phyloP scores from a whole-genome alignment of 768 basidiomycete genomes.

The Jaapia argillacea region DNA sequence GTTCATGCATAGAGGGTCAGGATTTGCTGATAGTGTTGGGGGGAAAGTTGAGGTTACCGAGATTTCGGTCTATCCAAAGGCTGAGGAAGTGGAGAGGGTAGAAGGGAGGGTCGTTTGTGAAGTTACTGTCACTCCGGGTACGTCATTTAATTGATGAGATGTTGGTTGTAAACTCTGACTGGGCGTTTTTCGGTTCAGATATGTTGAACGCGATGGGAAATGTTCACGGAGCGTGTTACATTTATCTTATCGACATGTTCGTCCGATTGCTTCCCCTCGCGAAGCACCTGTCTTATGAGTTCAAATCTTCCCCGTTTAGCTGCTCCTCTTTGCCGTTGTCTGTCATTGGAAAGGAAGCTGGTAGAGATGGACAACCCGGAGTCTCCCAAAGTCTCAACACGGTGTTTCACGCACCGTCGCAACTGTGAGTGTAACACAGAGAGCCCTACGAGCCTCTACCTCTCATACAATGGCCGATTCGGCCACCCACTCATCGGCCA shows the following conservation, averaged over 20 bases:
- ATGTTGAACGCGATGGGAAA: constrained; percentile 14
- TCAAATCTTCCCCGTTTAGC: constrained; percentile 1
- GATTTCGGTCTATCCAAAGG: constrained; percentile 30
- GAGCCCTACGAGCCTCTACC: too few species aligned
- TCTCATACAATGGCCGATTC: too few species aligned
- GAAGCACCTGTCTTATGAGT: background rate
- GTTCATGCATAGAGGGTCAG: constrained; percentile 3
- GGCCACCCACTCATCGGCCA: too few species aligned
- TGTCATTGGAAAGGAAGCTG: constrained; percentile 1
- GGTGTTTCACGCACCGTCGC: constrained; percentile 14
- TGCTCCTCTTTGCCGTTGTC: constrained; percentile 11
- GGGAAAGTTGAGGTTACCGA: constrained; percentile 26
- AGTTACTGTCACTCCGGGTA: constrained; percentile 33
- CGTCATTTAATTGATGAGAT: too few species aligned
- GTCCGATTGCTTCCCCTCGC: background rate
- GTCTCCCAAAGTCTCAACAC: constrained; percentile 12
- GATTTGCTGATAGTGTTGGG: constrained; percentile 5
- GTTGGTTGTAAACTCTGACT: too few species aligned
- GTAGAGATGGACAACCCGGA: background rate
- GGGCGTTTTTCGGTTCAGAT: constrained; percentile 10
- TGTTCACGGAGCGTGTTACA: constrained; percentile 16
- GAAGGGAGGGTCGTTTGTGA: constrained; percentile 40
- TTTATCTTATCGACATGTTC: constrained; percentile 15
- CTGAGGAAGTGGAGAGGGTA: constrained; percentile 30
- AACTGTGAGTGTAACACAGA: constrained; percentile 5